Evolutionary conservation across 177 flowering plant genomes (phyloP), one percentile per base, ranked within the genome.

Genomic region (Vitis hybrid): DNA sequence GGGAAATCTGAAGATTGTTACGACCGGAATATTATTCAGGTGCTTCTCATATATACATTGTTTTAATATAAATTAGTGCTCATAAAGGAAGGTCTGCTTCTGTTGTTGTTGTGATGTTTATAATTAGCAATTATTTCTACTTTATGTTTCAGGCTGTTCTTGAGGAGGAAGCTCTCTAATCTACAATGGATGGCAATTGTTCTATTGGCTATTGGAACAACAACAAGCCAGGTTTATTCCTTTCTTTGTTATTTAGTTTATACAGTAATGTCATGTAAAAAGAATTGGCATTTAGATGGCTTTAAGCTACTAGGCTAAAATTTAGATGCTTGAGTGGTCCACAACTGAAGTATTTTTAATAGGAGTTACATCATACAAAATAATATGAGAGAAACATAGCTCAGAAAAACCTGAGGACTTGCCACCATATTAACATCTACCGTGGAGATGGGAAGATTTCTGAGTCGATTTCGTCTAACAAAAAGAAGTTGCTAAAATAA

Each of bases 171-270:
- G 77, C 86, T 96, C 60, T 88, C 98, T 30, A 91, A 84, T 70
- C 78, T 95, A 76, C 99, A 93, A 75, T 95, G 99, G 99, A 88
- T 95, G 90, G 99, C 98, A 56, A 87, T 95, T 76, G 78, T 88
- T 75, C 82, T 96, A 48, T 79, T 96, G 77, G 97, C 99, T 75
- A 78, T 96, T 77, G 99, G 99, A 60, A 96, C 99, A 69, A 96
- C 98, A 60, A 93, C 97, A 35, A 96, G 99, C 81, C 99, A 96
- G 97, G 98, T 91, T 64, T 40, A 21, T 13, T 63, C n/a, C 30
- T 59, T 35, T 15, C 13, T 15, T 68, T 17, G 10, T 27, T 10
- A 30, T 62, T 12, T 62, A 62, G 6, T 35, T 6, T 35, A 35
- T 35, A 0, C 7, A 6, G 46, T 35, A 35, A 35, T 35, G 46